phyloP scores from a whole-genome alignment of 208 protist species.

The Crithidia fasciculata region DNA sequence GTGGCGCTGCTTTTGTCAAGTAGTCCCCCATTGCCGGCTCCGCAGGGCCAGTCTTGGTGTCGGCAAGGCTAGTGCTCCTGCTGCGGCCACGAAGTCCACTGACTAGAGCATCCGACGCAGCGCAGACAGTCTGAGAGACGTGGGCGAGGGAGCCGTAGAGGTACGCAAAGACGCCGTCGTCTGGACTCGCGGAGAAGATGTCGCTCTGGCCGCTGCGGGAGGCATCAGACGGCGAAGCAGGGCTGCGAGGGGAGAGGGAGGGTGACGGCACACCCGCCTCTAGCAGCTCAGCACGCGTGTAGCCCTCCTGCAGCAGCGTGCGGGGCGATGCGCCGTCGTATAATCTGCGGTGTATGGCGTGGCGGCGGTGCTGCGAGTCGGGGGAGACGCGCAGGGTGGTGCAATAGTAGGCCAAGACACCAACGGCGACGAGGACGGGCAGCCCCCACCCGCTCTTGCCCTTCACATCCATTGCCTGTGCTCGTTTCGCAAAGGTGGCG shows the following conservation, averaged over 20 bases:
- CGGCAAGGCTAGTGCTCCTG: background rate
- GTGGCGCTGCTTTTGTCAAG: background rate
- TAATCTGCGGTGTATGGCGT: background rate
- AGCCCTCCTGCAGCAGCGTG: conserved; percentile 25
- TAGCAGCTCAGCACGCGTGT: conserved; percentile 25
- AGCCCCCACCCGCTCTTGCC: conserved; percentile 22
- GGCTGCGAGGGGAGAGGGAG: conserved; percentile 1
- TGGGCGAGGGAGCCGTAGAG: conserved; percentile 1
- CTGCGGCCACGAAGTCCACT: conserved; percentile 5
- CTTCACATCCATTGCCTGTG: conserved; percentile 9
- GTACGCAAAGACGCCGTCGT: background rate
- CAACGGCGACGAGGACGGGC: conserved; percentile 21
- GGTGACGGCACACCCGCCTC: conserved; percentile 19
- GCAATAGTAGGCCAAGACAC: conserved; percentile 20
- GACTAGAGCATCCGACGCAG: background rate
- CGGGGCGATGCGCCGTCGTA: conserved; percentile 14
- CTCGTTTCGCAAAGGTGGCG: background rate
- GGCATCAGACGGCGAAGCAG: background rate
- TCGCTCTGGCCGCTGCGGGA: background rate
- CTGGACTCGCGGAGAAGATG: background rate
- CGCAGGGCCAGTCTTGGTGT: background rate
- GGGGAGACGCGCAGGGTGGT: background rate
- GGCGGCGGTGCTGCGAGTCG: conserved; percentile 6
- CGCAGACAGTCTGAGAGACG: background rate
- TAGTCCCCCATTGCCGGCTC: background rate